Base-by-base conservation (phyloP, 1,284 basidiomycete species). In the Schizophyllum amplum region DNA sequence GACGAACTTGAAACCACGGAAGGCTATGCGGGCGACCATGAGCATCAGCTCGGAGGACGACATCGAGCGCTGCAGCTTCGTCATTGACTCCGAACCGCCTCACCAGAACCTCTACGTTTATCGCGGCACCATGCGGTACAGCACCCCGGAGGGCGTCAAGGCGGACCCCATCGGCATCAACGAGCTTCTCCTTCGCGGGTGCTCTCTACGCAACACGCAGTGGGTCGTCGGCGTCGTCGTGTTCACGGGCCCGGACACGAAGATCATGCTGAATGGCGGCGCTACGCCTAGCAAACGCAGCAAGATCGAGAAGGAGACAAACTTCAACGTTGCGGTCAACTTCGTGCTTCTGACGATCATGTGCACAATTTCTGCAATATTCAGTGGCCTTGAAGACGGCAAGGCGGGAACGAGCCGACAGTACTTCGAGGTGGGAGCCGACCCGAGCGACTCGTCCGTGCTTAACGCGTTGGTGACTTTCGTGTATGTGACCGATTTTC, bases 221-320 rank as follows among this genome's bases (percentile, higher is more conserved):
- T 99, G 96, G 96, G 82, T 95, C 56, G 92, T 98, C 62, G 95
- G 94, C 6, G 71, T 99, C 27, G 95, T 98, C 33, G 86, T 90
- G 26, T 99, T 94, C 71, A 99, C 96, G 0, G 96, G 96, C 26
- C 82, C 84, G 2, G 95, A 99, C 72, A 95, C 95, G 54, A 99
- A 98, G 81, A 98, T 98, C 68, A 96, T 98, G 90, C 75, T 98
- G 63, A 99, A 98, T 66, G 92, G 92, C 46, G 94, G 94, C 23
- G 87, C 86, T 17, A 94, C 92, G 0, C 92, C 92, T 0, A 93
- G 91, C 20, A 98, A 98, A 68, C 88, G 92, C 57, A 90, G 87
- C 66, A 98, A 97, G 78, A 97, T 98, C 67, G 94, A 98, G 74
- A 90, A 86, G 74, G 95, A 98, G 77, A 98, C 96, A n/a, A 98